These are phyloP conservation scores for Penicillium psychrosexuale DNA, from an alignment of 2,329 filamentous ascomycete species.

Conservation along the genomic window DNA sequence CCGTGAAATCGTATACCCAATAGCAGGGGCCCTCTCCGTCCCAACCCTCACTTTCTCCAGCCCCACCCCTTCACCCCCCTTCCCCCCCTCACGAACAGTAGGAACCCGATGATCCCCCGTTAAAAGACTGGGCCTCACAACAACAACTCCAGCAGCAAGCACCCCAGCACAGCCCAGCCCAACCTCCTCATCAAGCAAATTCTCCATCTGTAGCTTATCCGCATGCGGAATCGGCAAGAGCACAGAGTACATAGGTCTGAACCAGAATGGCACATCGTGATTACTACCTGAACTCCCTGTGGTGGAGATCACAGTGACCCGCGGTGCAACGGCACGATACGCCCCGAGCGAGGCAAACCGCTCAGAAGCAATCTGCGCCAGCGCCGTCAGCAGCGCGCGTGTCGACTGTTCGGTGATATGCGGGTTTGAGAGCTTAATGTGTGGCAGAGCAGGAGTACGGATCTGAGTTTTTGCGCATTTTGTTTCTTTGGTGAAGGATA, in stretches of 20 bases:
- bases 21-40: conserved; percentile 27
- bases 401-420: conserved; percentile 33
- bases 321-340: conserved; percentile 17
- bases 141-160: conserved; percentile 18
- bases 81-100: conserved; percentile 12
- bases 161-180: conserved; percentile 9
- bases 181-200: conserved; percentile 24
- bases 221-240: conserved; percentile 31
- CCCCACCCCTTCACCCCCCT: conserved; percentile 9
- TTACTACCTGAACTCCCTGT: conserved; percentile 30
- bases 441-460: conserved; percentile 12
- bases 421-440: conserved; percentile 32
- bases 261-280: conserved; percentile 29
- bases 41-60: conserved; percentile 26
- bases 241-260: conserved; percentile 32
- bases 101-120: conserved; percentile 27
- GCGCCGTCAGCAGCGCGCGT: conserved; percentile 24
- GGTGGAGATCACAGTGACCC: conserved; percentile 30
- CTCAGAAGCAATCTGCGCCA: conserved; percentile 16
- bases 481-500: conserved; percentile 16
- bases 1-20: conserved; percentile 34
- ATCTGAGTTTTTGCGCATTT: conserved; percentile 2
- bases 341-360: conserved; percentile 1
- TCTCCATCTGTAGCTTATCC: conserved; percentile 37
- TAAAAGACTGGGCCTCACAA: conserved; percentile 36